phyloP scores from a whole-genome alignment of 129 eudicot species.

The Scalesia atractyloides region DNA sequence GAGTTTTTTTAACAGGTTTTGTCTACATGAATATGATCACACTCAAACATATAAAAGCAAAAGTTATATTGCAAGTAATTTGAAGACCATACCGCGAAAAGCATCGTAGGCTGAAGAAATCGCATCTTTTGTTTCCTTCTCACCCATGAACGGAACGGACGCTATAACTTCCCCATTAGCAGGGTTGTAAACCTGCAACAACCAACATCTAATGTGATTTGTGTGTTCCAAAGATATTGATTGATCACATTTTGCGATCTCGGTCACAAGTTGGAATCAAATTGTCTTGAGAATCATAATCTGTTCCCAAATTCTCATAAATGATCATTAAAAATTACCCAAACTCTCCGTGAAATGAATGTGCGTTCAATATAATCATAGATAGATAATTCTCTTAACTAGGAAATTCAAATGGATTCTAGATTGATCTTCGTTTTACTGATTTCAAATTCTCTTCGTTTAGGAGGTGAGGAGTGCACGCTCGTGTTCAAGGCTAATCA shows the following conservation, averaged over 20 bases:
- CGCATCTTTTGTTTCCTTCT: slow-evolving; percentile 79
- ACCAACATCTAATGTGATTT: slow-evolving; percentile 26
- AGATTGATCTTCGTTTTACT: too few relatives aligned
- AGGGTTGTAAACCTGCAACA: slow-evolving; percentile 77
- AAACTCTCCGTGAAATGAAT: too few relatives aligned
- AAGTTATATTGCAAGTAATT: neutral
- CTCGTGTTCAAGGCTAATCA: too few relatives aligned
- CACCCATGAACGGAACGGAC: slow-evolving; percentile 85
- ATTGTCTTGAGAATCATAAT: neutral
- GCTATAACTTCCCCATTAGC: slow-evolving; percentile 82
- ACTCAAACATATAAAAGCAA: neutral
- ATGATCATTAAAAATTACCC: neutral
- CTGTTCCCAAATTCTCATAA: neutral
- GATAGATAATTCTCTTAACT: too few relatives aligned
- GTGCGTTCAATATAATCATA: too few relatives aligned
- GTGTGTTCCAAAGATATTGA: neutral
- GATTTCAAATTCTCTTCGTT: too few relatives aligned
- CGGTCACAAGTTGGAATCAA: too few relatives aligned
- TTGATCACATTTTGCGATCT: too few relatives aligned
- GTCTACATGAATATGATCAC: too few relatives aligned
- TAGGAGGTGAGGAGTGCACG: too few relatives aligned
- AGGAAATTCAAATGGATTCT: too few relatives aligned
- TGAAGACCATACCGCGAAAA: slow-evolving; percentile 43
- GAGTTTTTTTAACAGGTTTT: too few relatives aligned
- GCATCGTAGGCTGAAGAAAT: slow-evolving; percentile 79